Evolutionary conservation across 805 yeast genomes (phyloP).

Genomic region (Alloascoidea africana): DNA sequence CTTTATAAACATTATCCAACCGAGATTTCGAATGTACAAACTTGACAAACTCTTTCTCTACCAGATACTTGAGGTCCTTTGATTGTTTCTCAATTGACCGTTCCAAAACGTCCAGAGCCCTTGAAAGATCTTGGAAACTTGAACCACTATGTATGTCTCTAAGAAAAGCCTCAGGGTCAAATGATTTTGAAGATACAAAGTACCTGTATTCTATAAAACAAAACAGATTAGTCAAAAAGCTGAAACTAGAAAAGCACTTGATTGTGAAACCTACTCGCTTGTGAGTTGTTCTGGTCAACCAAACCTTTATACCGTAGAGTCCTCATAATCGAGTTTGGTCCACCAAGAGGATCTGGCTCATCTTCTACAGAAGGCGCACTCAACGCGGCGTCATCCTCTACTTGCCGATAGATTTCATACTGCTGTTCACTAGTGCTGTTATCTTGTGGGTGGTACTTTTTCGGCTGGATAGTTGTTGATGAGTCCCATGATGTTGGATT

Average conservation of each 20-base stretch:
- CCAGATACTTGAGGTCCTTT: conserved; percentile 30
- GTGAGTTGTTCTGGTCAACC: conserved; percentile 18
- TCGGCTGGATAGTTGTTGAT: neutral
- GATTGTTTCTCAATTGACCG: conserved; percentile 32
- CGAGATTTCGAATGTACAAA: conserved; percentile 53
- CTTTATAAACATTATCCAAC: conserved; percentile 42
- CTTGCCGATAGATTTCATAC: neutral
- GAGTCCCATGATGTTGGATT: conserved; percentile 1
- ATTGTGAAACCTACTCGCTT: no score
- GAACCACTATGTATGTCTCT: conserved; percentile 40
- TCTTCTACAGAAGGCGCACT: conserved; percentile 10
- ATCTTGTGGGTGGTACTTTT: neutral
- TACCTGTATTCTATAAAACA: conserved; percentile 29
- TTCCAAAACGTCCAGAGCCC: conserved; percentile 34
- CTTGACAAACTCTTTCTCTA: conserved; percentile 44
- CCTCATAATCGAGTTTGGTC: conserved; percentile 27
- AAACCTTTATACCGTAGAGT: conserved; percentile 24
- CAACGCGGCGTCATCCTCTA: neutral
- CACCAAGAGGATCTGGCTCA: conserved; percentile 43
- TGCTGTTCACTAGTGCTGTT: neutral
- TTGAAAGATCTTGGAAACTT: conserved; percentile 31
- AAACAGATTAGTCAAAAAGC: no score
- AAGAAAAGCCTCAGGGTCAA: conserved; percentile 41
- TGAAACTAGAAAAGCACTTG: no score
- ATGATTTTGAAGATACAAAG: conserved; percentile 39